phyloP scores from a whole-genome alignment of 805 yeast genomes.

The Yarrowia sp. region DNA sequence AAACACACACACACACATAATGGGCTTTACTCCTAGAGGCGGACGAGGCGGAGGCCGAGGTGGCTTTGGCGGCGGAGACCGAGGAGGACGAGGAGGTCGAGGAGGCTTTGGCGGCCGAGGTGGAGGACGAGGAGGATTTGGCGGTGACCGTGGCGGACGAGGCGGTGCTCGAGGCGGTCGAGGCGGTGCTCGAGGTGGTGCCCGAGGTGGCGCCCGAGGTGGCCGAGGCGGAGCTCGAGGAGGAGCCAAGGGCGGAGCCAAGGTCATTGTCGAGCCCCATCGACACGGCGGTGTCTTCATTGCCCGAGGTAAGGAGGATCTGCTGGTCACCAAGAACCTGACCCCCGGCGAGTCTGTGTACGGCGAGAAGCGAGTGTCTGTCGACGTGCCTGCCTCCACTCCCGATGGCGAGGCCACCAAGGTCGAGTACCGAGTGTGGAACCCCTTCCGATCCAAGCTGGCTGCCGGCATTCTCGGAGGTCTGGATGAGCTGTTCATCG shows the following conservation, averaged over 20 bases:
- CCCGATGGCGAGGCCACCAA: constrained; percentile 74
- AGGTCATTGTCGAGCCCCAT: constrained; percentile 93
- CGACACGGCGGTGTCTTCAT: constrained; percentile 98
- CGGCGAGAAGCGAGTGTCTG: constrained; percentile 95
- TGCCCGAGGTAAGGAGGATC: constrained; percentile 99
- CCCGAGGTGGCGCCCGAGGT: constrained; percentile 46
- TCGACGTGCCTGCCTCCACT: constrained; percentile 91
- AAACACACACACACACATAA: constrained; percentile 36
- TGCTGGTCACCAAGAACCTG: constrained; percentile 92
- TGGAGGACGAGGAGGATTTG: constrained; percentile 57
- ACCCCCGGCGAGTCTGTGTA: constrained; percentile 99
- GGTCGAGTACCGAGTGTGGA: constrained; percentile 99
- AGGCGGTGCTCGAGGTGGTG: constrained; percentile 46
- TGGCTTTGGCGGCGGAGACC: constrained; percentile 49
- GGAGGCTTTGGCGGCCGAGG: constrained; percentile 49
- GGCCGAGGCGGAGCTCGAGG: constrained; percentile 53
- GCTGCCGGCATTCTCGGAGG: constrained; percentile 99
- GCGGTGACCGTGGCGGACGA: constrained; percentile 59
- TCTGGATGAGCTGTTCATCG: constrained; percentile 95
- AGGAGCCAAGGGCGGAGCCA: constrained; percentile 73
- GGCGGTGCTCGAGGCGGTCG: constrained; percentile 54
- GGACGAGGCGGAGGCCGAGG: constrained; percentile 51
- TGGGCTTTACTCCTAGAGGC: constrained; percentile 39
- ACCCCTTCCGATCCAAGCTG: constrained; percentile 98
- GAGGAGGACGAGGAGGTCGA: constrained; percentile 42